Conservation (phyloP, 257 asterid genomes). For the Penstemon barbatus region DNA sequence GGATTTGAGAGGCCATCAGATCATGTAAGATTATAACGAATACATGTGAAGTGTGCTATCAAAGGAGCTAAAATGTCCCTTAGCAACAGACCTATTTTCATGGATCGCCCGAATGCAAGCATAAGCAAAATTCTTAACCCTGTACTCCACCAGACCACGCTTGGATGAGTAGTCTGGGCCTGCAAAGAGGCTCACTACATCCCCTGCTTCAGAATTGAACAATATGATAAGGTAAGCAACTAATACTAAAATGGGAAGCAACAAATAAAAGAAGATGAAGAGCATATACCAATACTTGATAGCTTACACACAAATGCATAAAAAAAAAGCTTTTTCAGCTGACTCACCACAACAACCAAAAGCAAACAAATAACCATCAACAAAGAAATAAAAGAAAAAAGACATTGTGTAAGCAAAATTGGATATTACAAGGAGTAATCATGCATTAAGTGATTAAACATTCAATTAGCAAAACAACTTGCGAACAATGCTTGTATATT, state of each 20-base stretch:
- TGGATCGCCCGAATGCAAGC: constrained; percentile 74
- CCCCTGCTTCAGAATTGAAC: constrained; percentile 47
- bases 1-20: constrained; percentile 10
- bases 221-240: constrained; percentile 21
- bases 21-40: constrained; percentile 15
- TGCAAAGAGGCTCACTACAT: constrained; percentile 60
- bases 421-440: background rate
- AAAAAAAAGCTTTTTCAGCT: background rate
- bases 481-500: background rate
- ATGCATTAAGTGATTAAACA: background rate
- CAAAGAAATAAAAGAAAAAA: background rate
- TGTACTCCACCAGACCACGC: constrained; percentile 63
- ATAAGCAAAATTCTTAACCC: constrained; percentile 67
- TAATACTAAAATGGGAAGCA: constrained; percentile 17
- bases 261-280: background rate
- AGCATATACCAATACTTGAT: constrained; percentile 14
- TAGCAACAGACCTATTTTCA: constrained; percentile 66
- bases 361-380: background rate
- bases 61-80: constrained; percentile 13
- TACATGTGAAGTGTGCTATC: constrained; percentile 6
- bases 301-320: background rate
- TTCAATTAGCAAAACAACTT: background rate
- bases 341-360: constrained; percentile 1
- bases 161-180: constrained; percentile 59
- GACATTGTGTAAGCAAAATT: background rate